Evolutionary conservation across 169 alveolate species (phyloP).

Genomic region (Plasmodium malariae): DNA sequence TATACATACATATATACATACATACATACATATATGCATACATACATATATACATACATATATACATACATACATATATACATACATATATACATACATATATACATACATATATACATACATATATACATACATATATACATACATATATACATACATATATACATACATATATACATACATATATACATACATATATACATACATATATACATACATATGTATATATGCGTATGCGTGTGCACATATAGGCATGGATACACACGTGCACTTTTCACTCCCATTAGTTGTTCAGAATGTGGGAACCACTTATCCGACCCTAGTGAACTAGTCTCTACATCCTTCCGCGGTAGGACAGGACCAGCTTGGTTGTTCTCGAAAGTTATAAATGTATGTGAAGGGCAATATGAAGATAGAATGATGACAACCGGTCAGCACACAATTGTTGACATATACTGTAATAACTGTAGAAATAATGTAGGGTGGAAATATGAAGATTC

Average conservation of each 20-base stretch:
- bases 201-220: too few species aligned
- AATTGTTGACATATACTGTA: conserved; percentile 92
- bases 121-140: neutral
- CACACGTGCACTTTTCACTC: too few species aligned
- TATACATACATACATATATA: too few species aligned
- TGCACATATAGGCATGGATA: neutral
- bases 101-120: too few species aligned
- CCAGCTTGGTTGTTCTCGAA: conserved; percentile 91
- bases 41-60: too few species aligned
- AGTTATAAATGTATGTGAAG: conserved; percentile 91
- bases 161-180: neutral
- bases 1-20: too few species aligned
- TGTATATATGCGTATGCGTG: too few species aligned
- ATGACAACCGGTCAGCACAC: conserved; percentile 94
- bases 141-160: conserved; percentile 16
- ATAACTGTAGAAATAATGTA: conserved; percentile 91
- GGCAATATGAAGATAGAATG: conserved; percentile 90
- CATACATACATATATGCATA: too few species aligned
- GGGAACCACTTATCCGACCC: conserved; percentile 81
- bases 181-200: too few species aligned
- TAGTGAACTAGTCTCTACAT: conserved; percentile 81
- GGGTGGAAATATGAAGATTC: conserved; percentile 91
- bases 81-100: too few species aligned
- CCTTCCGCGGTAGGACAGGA: conserved; percentile 91
- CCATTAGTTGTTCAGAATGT: conserved; percentile 82